Evolutionary conservation across 116 monocot genomes (phyloP), one percentile per base, ranked within the genome.

Genomic region (Zostera marina): DNA sequence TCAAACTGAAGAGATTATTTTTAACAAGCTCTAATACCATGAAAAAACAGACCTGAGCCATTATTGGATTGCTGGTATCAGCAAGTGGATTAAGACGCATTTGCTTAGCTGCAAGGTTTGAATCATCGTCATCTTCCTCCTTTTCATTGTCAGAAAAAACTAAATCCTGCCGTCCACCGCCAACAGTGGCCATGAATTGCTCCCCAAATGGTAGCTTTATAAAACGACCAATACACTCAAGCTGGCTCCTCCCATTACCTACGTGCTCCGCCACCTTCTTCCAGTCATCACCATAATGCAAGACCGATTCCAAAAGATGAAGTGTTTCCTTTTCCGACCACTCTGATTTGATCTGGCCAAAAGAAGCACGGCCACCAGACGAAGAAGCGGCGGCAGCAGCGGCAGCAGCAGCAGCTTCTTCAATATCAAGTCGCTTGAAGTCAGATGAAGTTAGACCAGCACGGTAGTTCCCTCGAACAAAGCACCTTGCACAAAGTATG

Each of bases 321-420:
- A 98, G 84, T 13, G 80, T 85, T 53, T 98, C 96, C 53, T 96
- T 96, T 63, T 96, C 96, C 20, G 77, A 85, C 96, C 96, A 98
- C 19, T 98, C 90, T 24, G 78, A 59, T 68, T 63, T 89, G 24
- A 64, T 53, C 21, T 80, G 85, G 63, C 76, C 53, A 19, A 20
- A 24, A 8, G 49, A 59, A 1, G 49, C 59, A 14, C 19, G 32
- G 5, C 32, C 32, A 32, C 32, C 32, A n/a, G n/a, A n/a, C n/a
- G n/a, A n/a, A n/a, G n/a, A n/a, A n/a, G n/a, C n/a, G n/a, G n/a
- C n/a, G n/a, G n/a, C n/a, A n/a, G n/a, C n/a, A n/a, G n/a, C 52
- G n/a, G n/a, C n/a, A 19, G 12, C 43, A 8, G 42, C 65, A 0
- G 49, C 59, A 14, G 12, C 65, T 8, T 59, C 65, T 48, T 60